Conservation (phyloP, 805 yeast genomes). For the Candida taoyuanica region DNA sequence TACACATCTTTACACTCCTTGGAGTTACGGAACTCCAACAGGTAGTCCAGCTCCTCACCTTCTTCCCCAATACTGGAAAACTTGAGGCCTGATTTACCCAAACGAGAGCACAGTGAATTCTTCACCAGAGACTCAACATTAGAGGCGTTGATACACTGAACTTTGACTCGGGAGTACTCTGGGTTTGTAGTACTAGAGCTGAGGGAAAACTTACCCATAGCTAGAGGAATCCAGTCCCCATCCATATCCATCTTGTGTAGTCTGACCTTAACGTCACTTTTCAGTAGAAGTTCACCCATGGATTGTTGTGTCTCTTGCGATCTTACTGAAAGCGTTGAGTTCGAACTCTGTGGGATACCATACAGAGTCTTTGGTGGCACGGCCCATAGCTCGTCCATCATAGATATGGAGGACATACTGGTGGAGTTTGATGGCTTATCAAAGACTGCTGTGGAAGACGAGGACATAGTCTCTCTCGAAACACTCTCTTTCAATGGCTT, state of each 20-base stretch:
- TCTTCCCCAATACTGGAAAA: conserved; percentile 18
- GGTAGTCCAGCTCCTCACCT: conserved; percentile 19
- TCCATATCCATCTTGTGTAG: conserved; percentile 22
- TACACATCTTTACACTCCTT: conserved; percentile 20
- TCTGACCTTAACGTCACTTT: conserved; percentile 20
- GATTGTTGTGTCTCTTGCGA: conserved; percentile 1
- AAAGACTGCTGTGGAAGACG: conserved; percentile 13
- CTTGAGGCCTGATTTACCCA: conserved; percentile 24
- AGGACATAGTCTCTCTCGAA: conserved; percentile 1
- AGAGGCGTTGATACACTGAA: conserved; percentile 7
- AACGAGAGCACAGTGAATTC: conserved; percentile 16
- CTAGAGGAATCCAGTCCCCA: conserved; percentile 26
- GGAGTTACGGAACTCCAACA: conserved; percentile 23
- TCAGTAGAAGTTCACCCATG: conserved; percentile 17
- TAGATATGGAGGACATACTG: conserved; percentile 21
- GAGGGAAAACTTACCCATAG: conserved; percentile 21
- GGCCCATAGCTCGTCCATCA: conserved; percentile 7
- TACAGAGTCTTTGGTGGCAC: conserved; percentile 14
- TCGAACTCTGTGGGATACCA: conserved; percentile 11
- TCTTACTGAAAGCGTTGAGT: conserved; percentile 13
- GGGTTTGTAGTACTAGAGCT: conserved; percentile 20
- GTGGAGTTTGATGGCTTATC: conserved; percentile 25
- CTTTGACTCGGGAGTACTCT: conserved; percentile 18
- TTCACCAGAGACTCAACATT: conserved; percentile 11
- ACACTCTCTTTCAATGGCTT: background rate